Evolutionary conservation across 2,329 filamentous ascomycete species (phyloP).

Genomic region (Trichoderma sp.): DNA sequence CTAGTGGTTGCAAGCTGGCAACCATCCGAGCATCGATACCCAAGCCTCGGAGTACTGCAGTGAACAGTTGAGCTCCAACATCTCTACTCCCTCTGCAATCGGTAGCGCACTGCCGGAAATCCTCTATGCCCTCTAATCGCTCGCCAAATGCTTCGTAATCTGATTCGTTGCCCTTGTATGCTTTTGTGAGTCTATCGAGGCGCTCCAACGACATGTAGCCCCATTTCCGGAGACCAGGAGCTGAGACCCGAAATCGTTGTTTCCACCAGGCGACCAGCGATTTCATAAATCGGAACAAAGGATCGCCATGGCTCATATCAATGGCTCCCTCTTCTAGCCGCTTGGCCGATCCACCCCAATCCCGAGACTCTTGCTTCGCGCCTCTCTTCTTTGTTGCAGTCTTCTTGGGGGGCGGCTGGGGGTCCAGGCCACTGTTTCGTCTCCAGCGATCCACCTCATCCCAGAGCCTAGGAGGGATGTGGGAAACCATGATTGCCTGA

Average conservation of each 20-base stretch:
- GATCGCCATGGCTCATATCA: slow-evolving; percentile 82
- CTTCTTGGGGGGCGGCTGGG: slow-evolving; percentile 27
- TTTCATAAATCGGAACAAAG: slow-evolving; percentile 74
- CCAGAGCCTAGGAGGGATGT: slow-evolving; percentile 67
- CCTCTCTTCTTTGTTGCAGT: slow-evolving; percentile 32
- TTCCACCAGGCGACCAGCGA: slow-evolving; percentile 85
- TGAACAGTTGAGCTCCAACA: slow-evolving; percentile 86
- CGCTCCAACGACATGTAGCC: slow-evolving; percentile 82
- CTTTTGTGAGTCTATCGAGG: slow-evolving; percentile 72
- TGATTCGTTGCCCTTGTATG: slow-evolving; percentile 65
- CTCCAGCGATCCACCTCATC: slow-evolving; percentile 75
- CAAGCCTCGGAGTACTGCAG: slow-evolving; percentile 76
- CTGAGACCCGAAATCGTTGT: slow-evolving; percentile 74
- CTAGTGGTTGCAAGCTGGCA: slow-evolving; percentile 79
- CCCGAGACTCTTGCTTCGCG: slow-evolving; percentile 43
- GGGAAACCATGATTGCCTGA: slow-evolving; percentile 73
- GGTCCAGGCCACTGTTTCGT: slow-evolving; percentile 62
- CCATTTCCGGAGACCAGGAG: slow-evolving; percentile 81
- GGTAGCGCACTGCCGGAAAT: slow-evolving; percentile 69
- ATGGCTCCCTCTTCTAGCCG: slow-evolving; percentile 68
- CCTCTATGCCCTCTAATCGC: slow-evolving; percentile 63
- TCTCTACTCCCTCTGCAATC: slow-evolving; percentile 80
- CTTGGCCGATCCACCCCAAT: slow-evolving; percentile 73
- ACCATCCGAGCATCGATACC: slow-evolving; percentile 83
- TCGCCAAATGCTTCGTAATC: slow-evolving; percentile 76